Conservation (phyloP, 2,329 filamentous ascomycete genomes). For the Ascochyta viciae-villosae region DNA sequence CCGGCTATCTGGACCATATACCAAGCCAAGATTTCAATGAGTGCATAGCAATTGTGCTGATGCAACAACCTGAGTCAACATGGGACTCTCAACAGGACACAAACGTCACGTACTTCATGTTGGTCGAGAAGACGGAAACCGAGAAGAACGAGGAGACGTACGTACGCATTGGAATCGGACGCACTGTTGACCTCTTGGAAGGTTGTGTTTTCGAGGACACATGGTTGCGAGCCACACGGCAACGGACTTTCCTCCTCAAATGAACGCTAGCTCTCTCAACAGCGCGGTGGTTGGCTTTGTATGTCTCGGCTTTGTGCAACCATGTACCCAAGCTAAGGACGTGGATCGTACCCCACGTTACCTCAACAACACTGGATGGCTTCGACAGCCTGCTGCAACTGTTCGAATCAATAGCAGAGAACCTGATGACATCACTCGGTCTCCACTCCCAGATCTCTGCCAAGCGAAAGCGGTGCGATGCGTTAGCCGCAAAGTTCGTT, state of each 20-base stretch:
- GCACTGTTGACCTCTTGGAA: not conserved
- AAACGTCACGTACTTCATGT: not conserved
- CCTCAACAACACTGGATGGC: too few relatives aligned
- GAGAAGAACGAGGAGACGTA: not conserved
- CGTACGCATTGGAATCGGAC: not conserved
- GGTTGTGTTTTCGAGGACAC: not conserved
- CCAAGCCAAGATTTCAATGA: not conserved
- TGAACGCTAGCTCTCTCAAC: not conserved
- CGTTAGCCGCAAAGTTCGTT: conserved; percentile 2
- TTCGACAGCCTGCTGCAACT: too few relatives aligned
- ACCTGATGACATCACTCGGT: not conserved
- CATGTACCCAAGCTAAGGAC: too few relatives aligned
- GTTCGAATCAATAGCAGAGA: too few relatives aligned
- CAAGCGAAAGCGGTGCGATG: not conserved
- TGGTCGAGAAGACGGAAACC: not conserved
- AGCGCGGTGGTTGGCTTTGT: too few relatives aligned
- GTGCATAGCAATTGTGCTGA: not conserved
- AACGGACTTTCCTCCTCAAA: not conserved
- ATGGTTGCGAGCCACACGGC: not conserved
- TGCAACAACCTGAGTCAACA: not conserved
- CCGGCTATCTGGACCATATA: not conserved
- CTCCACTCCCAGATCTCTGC: not conserved
- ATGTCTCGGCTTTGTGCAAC: too few relatives aligned
- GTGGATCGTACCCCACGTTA: too few relatives aligned
- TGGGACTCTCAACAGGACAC: not conserved